Evolutionary conservation across 2,329 filamentous ascomycete species (phyloP).

Genomic region (Malbranchea zuffiana): DNA sequence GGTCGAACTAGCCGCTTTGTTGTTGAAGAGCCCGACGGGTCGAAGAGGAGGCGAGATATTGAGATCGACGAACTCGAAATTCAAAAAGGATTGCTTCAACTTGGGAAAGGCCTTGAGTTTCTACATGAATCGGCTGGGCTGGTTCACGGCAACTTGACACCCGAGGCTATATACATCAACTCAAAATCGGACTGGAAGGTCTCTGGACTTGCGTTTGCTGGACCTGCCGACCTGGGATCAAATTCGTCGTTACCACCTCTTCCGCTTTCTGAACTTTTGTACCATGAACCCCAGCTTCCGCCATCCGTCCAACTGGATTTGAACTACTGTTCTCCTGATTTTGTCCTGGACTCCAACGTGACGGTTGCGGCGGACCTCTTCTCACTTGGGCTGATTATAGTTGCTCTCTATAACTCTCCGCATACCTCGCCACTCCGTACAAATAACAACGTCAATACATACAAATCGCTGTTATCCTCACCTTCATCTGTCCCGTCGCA

Average conservation of each 20-base stretch:
- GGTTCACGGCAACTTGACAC: constrained; percentile 88
- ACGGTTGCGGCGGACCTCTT: constrained; percentile 84
- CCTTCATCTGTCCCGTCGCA: constrained; percentile 67
- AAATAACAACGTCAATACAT: constrained; percentile 68
- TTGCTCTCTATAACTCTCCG: constrained; percentile 89
- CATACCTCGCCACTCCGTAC: constrained; percentile 77
- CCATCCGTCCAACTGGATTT: constrained; percentile 75
- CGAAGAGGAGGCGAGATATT: constrained; percentile 62
- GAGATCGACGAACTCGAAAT: constrained; percentile 97
- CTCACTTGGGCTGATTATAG: constrained; percentile 75
- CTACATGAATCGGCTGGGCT: constrained; percentile 88
- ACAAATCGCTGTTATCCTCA: constrained; percentile 71
- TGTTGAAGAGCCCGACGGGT: constrained; percentile 66
- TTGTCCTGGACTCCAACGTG: constrained; percentile 81
- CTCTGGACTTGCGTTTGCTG: constrained; percentile 82
- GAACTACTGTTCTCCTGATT: constrained; percentile 90
- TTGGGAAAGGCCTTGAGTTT: constrained; percentile 90
- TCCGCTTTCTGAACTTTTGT: constrained; percentile 70
- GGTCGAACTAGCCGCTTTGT: constrained; percentile 68
- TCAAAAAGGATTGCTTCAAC: constrained; percentile 86
- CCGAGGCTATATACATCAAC: constrained; percentile 88
- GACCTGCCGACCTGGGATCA: constrained; percentile 65
- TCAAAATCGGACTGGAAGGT: constrained; percentile 99
- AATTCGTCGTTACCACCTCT: constrained; percentile 68
- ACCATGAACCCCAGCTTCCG: constrained; percentile 75